Conservation (phyloP, 2,329 filamentous ascomycete genomes). For the Graphiopsis chlorocephala region DNA sequence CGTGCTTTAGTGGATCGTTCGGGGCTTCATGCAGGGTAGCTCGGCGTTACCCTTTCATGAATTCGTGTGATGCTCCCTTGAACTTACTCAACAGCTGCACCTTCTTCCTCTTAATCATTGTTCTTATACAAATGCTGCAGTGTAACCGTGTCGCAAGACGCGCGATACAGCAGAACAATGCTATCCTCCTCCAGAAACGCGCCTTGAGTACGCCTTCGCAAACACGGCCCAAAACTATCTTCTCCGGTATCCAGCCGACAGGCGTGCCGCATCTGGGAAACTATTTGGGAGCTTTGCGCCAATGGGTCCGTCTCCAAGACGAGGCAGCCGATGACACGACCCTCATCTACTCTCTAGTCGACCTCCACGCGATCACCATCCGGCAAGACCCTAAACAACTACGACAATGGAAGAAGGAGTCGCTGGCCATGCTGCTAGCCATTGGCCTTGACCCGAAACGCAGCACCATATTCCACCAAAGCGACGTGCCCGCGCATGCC, state of each 20-base stretch:
- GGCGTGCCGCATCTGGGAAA: conserved; percentile 93
- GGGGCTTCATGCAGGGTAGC: conserved; percentile 1
- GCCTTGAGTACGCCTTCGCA: conserved; percentile 13
- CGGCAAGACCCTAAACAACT: conserved; percentile 64
- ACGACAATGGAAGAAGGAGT: conserved; percentile 65
- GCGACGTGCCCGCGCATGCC: conserved; percentile 64
- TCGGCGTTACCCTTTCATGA: background rate
- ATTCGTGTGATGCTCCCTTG: background rate
- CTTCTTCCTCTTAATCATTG: background rate
- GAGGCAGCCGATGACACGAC: conserved; percentile 55
- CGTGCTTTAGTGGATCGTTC: conserved; percentile 10
- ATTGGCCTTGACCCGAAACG: conserved; percentile 77
- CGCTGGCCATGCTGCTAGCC: conserved; percentile 76
- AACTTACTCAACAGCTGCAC: background rate
- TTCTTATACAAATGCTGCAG: background rate
- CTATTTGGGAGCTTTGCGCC: conserved; percentile 82
- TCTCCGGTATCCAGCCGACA: conserved; percentile 96
- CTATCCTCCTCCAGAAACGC: background rate
- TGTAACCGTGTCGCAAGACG: conserved; percentile 4
- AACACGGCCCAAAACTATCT: conserved; percentile 57
- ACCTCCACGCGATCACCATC: conserved; percentile 88
- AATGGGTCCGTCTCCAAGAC: conserved; percentile 82
- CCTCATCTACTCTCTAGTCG: conserved; percentile 83
- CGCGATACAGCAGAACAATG: background rate
- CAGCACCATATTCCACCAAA: conserved; percentile 77